Base-by-base conservation (phyloP, 2,329 filamentous ascomycete species). In the Ceratocystis huliohia region DNA sequence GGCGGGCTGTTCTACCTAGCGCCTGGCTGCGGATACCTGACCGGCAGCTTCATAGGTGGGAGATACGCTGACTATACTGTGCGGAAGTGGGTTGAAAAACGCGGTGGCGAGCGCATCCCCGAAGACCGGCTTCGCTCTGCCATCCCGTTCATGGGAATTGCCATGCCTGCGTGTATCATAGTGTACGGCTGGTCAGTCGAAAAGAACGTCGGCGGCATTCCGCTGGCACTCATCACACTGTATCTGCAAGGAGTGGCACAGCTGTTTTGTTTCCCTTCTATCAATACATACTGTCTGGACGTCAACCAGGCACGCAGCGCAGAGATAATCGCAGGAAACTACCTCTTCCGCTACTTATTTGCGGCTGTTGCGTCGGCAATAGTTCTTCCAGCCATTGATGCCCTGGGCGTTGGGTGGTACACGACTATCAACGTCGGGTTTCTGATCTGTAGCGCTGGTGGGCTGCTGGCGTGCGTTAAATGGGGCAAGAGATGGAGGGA, bases 241-340 rank as follows among this genome's bases (percentile, higher is more conserved):
- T 91, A 91, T 72, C 68, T 88, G 2, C 88, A 91, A 72, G 88
- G 88, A 1, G 80, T 91, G 0, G 86, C 84, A 0, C 87, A 91
- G 74, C 76, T 91, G 5, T 88, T 90, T 72, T 88, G 86, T 71
- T 91, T 91, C 71, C 88, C 88, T 0, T 84, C 82, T 61, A 74
- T 92, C 69, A 91, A 92, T 73, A 89, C 88, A 0, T 92, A 94
- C 75, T 92, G 88, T 73, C 75, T 94, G 50, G 89, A 94, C 73
- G 88, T 93, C 13, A 90, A 92, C 85, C 87, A 87, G 69, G 79
- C 80, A 1, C 78, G 82, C 37, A 84, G 84, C 56, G 83, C 86
- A 2, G 89, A 94, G 72, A 88, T 93, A 2, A 84, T 90, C 56
- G 88, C 88, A 0, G 88, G 88, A 0, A 94, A 93, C 74, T 94